These are phyloP conservation scores for Lolium perenne DNA, from an alignment of 176 grass and related monocot species.

Conservation along the genomic window DNA sequence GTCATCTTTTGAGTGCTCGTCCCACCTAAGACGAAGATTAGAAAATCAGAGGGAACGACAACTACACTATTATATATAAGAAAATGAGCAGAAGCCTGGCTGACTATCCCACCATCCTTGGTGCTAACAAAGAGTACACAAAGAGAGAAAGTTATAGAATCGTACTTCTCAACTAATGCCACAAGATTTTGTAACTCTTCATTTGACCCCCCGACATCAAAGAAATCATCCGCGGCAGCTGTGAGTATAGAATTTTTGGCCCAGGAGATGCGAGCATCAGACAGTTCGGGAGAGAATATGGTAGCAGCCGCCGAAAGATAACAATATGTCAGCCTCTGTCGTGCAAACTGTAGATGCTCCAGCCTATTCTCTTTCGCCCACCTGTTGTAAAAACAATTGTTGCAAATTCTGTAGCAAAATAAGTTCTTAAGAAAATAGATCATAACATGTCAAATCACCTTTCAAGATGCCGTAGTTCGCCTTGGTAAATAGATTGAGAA, in stretches of 20 bases:
- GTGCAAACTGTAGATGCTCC: neutral
- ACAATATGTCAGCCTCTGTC: neutral
- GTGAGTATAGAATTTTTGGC: slow-evolving; percentile 44
- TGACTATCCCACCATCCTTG: neutral
- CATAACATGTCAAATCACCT: slow-evolving; percentile 35
- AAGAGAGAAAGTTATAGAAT: too few relatives aligned
- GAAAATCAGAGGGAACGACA: too few relatives aligned
- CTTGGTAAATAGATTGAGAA: slow-evolving; percentile 56
- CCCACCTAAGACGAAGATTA: slow-evolving; percentile 55
- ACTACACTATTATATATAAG: too few relatives aligned
- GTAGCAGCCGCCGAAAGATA: slow-evolving; percentile 6
- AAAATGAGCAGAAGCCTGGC: too few relatives aligned
- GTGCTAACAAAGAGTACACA: neutral
- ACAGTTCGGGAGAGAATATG: neutral
- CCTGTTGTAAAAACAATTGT: neutral
- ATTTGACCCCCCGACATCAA: neutral
- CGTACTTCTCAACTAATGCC: neutral
- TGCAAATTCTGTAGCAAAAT: too few relatives aligned
- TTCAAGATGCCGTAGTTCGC: slow-evolving; percentile 70
- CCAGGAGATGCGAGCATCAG: neutral
- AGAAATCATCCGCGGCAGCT: neutral
- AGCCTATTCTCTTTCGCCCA: neutral
- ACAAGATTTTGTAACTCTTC: neutral
- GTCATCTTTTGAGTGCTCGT: slow-evolving; percentile 43
- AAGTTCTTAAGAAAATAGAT: too few relatives aligned